Base-by-base conservation (phyloP, 108 stramenopile species). In the Nitzschia sp. region DNA sequence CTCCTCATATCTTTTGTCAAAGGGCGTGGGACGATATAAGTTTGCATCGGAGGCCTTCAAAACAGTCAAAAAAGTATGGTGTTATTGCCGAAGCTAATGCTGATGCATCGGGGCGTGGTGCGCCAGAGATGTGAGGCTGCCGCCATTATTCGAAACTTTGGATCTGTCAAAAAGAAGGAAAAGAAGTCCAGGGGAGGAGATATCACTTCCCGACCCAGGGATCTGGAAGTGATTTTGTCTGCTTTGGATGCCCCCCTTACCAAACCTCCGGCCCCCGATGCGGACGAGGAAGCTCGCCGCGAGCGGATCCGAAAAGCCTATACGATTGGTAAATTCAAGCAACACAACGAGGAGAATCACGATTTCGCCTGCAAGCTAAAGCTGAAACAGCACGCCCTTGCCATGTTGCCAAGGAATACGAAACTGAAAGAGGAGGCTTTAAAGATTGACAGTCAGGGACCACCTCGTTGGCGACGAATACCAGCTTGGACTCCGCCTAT, bases 401-500 rank as follows among this genome's bases (percentile, higher is more conserved):
- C 75, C 30, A 91, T 95, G 89, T 55, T 95, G 42, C 94, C 94
- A 17, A 68, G 61, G 61, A 70, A 84, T 62, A 70, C 81, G 25
- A 65, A 64, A 28, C 71, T 88, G 54, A 82, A 79, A 54, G 68
- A 72, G 49, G 78, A 80, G 57, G 94, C 91, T 1, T 58, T 86
- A 24, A 71, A 82, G 45, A 38, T 81, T 15, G 75, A 86, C 57
- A 62, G 70, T 35, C 31, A 32, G 15, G 74, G 80, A 28, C 87
- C 91, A 6, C 90, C 87, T 15, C 56, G 74, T 33, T 81, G 74
- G 72, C 75, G 90, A 62, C 72, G 56, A 24, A 82, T 88, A 59
- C 85, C 87, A 15, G 72, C 82, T 63, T 73, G 79, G 66, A 91
- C 87, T 1, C 90, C 90, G 36, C 90, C 90, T 18, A 89, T 91